Evolutionary conservation across 2,329 filamentous ascomycete genomes (phyloP).

Genomic region (Fusarium xyrophilum): DNA sequence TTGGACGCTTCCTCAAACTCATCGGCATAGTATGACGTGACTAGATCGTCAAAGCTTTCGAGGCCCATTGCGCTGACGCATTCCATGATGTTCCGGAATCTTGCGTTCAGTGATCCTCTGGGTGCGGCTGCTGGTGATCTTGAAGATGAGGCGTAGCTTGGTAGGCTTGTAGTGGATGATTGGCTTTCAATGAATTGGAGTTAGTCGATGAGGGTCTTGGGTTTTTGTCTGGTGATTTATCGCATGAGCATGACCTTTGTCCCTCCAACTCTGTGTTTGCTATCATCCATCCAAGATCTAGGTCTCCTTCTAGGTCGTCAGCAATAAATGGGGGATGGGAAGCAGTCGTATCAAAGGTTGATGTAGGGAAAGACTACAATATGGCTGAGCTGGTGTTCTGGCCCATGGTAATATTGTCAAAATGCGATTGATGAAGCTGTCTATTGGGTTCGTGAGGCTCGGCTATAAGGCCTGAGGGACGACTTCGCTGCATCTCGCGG

Average conservation of each 20-base stretch:
- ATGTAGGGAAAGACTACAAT: neutral
- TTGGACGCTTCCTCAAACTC: neutral
- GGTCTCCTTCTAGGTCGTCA: neutral
- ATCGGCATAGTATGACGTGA: neutral
- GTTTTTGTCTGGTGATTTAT: neutral
- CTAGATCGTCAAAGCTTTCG: neutral
- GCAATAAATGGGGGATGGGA: neutral
- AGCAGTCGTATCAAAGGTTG: neutral
- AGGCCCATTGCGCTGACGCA: neutral
- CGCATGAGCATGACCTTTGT: neutral
- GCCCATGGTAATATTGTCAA: neutral
- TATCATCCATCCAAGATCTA: neutral
- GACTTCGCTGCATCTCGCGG: neutral
- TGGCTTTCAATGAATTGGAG: neutral
- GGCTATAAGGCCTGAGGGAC: neutral
- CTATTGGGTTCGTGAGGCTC: neutral
- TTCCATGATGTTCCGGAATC: neutral
- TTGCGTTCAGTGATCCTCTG: neutral
- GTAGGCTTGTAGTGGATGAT: neutral
- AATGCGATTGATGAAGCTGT: neutral
- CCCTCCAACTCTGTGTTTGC: neutral
- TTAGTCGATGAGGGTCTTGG: neutral
- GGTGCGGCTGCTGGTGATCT: neutral
- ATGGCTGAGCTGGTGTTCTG: neutral
- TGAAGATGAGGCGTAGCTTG: neutral